These are phyloP conservation scores for Termitomyces sp. DNA, from an alignment of 768 basidiomycete genomes.

Conservation along the genomic window DNA sequence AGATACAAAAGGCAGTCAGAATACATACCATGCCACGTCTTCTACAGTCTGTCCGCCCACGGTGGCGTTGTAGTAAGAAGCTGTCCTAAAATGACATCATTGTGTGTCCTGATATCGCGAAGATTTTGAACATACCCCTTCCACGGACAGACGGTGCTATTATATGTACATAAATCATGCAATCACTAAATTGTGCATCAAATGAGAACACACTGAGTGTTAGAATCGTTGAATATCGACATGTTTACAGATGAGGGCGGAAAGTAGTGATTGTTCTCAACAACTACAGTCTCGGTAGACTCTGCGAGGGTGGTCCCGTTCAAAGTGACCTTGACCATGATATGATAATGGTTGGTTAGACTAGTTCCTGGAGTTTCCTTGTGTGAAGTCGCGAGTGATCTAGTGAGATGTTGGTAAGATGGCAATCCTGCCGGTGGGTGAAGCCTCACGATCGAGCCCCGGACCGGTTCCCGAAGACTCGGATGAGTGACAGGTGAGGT, in stretches of 20 bases:
- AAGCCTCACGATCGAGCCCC: not conserved
- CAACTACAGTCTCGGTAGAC: constrained; percentile 46
- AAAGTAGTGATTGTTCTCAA: constrained; percentile 76
- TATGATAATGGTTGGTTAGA: constrained; percentile 24
- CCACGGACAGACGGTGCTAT: constrained; percentile 60
- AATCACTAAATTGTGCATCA: not conserved
- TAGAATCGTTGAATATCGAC: constrained; percentile 44
- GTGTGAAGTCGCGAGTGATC: not conserved
- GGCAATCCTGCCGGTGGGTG: too few relatives aligned
- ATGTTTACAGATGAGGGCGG: constrained; percentile 52
- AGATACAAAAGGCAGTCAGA: not conserved
- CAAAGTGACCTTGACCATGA: constrained; percentile 48
- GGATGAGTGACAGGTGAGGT: not conserved
- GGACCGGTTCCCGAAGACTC: not conserved
- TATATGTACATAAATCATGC: not conserved
- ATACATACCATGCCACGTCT: constrained; percentile 64
- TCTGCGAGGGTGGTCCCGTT: constrained; percentile 56
- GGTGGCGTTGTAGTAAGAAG: constrained; percentile 61
- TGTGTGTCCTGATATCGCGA: not conserved
- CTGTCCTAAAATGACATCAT: constrained; percentile 36
- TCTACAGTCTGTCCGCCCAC: constrained; percentile 45
- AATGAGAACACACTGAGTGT: constrained; percentile 42
- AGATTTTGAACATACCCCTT: constrained; percentile 50
- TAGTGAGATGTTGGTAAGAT: too few relatives aligned
- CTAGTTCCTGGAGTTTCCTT: not conserved